Percentiles rank a stretch among this genome's conserved stretches.
Evolutionary conservation across 441 rosid genomes (phyloP).

Genomic region (Lepidium campestre): DNA sequence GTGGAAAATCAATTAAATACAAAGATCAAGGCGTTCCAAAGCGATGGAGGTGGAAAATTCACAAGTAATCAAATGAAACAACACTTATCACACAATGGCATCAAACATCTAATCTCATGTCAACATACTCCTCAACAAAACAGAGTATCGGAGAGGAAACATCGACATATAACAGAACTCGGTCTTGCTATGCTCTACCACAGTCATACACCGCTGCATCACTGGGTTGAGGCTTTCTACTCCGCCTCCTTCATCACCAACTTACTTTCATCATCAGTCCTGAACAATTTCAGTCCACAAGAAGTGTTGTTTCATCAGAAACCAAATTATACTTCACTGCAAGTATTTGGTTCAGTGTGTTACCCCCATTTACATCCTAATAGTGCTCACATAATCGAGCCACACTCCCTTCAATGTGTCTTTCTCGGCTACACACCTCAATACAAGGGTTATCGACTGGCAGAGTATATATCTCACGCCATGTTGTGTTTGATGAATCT

Average conservation of each 20-base stretch:
- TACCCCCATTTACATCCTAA: neutral
- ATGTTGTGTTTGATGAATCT: too few relatives aligned
- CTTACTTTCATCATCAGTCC: neutral
- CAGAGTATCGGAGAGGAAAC: neutral
- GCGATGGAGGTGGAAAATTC: neutral
- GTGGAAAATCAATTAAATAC: neutral
- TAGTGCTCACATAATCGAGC: neutral
- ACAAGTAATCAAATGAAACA: neutral
- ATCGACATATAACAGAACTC: neutral
- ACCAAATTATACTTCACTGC: neutral
- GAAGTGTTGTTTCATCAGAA: neutral
- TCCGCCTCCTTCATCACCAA: too few relatives aligned
- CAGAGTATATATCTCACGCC: too few relatives aligned
- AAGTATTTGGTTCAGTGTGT: neutral
- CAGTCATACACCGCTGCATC: too few relatives aligned
- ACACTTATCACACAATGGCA: neutral
- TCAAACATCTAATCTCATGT: neutral
- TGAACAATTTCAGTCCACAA: neutral
- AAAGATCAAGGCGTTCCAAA: neutral
- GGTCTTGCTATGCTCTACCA: too few relatives aligned
- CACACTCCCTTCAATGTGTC: neutral
- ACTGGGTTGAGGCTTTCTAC: too few relatives aligned
- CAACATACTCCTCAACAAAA: neutral
- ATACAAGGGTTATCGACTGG: neutral
- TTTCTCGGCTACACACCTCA: neutral